Evolutionary conservation across 176 grass and related monocot genomes (phyloP), one percentile per base, ranked within the genome.

Genomic region (Carex myosuroides): DNA sequence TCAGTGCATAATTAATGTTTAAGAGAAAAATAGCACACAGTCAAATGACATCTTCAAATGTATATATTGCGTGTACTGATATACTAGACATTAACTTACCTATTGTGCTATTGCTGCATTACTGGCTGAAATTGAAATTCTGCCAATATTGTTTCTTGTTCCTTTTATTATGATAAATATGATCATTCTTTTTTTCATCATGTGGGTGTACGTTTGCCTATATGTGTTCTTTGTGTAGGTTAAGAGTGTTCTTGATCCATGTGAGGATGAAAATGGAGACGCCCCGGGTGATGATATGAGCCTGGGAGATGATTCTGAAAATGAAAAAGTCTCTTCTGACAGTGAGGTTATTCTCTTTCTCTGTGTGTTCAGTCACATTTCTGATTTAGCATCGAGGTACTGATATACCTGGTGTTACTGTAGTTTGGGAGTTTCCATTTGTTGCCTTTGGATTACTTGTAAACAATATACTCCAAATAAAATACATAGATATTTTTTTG

Each of bases 171-270:
- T 41, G 20, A 64, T 68, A 83, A 66, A 22, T 81, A 33, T 68
- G 44, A 52, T 67, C 0, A 16, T 54, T 48, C 29, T 33, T 67
- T 37, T 52, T 52, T 5, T 32, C 5, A 20, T 21, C 24, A 17
- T 77, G 26, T 32, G 4, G 32, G 6, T 56, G 60, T 62, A 22
- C 3, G 20, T 62, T 62, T 62, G n/a, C 20, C 60, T 21, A 62
- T 62, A 7, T 62, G 60, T 77, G 50, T 33, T 54, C 13, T 87
- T 89, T 84, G 17, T 91, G 83, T 83, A 98, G 96, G 96, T 98
- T 48, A 98, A 95, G 83, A 95, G 93, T 90, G 88, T 98, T 82
- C 92, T 98, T 81, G 96, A 98, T 84, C 96, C 96, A 63, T 98
- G 96, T 48, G 91, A 99, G 48, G 96, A 88, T 85, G 87, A 95